These are phyloP conservation scores for Gastrolobium bilobum DNA, from an alignment of 306 rosid genomes.

Conservation along the genomic window DNA sequence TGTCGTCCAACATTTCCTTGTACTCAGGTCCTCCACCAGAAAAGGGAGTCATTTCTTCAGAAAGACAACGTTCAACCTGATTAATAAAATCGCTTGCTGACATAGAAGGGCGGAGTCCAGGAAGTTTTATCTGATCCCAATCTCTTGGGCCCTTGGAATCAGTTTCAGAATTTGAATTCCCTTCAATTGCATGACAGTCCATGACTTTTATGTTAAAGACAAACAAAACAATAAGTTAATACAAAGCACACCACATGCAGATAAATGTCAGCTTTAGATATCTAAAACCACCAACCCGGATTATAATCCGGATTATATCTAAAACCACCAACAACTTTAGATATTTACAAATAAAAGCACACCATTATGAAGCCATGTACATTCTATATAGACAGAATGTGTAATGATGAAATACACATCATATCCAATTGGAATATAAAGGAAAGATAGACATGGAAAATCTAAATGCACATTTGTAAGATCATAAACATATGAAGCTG, in stretches of 20 bases:
- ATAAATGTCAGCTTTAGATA: constrained; percentile 8
- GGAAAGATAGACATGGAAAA: neutral
- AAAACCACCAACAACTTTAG: no score
- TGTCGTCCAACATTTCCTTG: constrained; percentile 73
- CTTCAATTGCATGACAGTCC: constrained; percentile 67
- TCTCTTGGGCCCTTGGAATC: constrained; percentile 58
- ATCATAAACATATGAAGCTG: neutral
- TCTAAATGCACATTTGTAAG: neutral
- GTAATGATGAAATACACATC: neutral
- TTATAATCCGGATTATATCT: neutral
- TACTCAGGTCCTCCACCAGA: constrained; percentile 58
- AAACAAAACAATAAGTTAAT: constrained; percentile 27
- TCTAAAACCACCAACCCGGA: neutral
- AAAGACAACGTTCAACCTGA: constrained; percentile 77
- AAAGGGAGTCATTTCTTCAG: constrained; percentile 72
- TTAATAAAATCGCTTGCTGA: constrained; percentile 77
- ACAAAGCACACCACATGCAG: neutral
- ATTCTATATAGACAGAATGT: neutral
- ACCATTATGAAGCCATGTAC: neutral
- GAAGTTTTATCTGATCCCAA: constrained; percentile 74
- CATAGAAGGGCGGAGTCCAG: constrained; percentile 80
- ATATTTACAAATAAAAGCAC: no score
- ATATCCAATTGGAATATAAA: neutral
- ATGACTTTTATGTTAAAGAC: constrained; percentile 51
- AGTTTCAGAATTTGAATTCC: constrained; percentile 68